phyloP scores from a whole-genome alignment of 177 flowering plant species.

The Vitis hybrid region DNA sequence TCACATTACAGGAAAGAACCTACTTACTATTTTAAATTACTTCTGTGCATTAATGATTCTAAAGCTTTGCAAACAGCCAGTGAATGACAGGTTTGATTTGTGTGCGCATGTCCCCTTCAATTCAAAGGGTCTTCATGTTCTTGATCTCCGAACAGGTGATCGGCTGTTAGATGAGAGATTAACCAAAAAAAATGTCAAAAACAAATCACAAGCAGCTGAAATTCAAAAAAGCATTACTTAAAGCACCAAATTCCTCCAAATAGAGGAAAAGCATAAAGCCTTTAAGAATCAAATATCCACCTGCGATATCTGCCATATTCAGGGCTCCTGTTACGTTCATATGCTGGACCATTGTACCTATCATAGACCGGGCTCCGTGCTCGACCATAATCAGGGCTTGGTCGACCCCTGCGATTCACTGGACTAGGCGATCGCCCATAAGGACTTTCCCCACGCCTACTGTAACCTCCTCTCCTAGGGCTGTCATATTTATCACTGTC shows the following conservation, averaged over 20 bases:
- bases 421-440: conserved; percentile 83
- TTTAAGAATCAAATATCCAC: conserved; percentile 22
- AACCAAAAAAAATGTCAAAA: background rate
- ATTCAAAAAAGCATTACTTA: background rate
- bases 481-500: conserved; percentile 66
- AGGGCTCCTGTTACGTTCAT: conserved; percentile 57
- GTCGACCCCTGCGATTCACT: conserved; percentile 45
- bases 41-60: background rate
- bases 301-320: conserved; percentile 69
- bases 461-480: conserved; percentile 67
- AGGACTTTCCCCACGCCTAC: conserved; percentile 62
- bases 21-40: background rate
- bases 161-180: conserved; percentile 38
- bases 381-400: conserved; percentile 57
- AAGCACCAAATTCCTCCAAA: background rate
- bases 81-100: background rate
- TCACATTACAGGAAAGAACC: background rate
- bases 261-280: background rate
- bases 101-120: background rate
- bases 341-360: conserved; percentile 53
- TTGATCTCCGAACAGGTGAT: conserved; percentile 63
- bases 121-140: conserved; percentile 38
- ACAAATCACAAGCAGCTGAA: background rate
- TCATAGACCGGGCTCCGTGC: conserved; percentile 42
- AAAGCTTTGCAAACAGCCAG: background rate